Evolutionary conservation across 306 rosid species (phyloP).

Genomic region (Prunus davidiana): DNA sequence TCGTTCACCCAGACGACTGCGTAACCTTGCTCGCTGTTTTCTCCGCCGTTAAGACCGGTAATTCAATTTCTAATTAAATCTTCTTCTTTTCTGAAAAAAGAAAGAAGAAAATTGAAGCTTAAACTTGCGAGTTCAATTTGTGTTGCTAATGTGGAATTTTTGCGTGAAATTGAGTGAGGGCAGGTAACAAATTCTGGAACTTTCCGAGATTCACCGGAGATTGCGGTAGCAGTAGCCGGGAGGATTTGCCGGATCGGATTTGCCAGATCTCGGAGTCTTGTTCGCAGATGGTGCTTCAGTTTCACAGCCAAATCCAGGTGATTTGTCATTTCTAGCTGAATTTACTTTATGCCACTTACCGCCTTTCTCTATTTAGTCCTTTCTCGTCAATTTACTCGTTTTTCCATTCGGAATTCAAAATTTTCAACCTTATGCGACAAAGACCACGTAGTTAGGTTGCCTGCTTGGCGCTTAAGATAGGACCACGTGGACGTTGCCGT

Average conservation of each 20-base stretch:
- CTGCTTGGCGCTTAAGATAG: background rate
- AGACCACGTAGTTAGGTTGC: conserved; percentile 16
- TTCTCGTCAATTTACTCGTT: background rate
- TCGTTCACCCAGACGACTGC: conserved; percentile 68
- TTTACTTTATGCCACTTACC: conserved; percentile 29
- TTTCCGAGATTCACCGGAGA: conserved; percentile 61
- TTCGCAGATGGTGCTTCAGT: conserved; percentile 90
- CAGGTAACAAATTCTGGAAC: conserved; percentile 79
- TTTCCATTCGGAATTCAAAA: background rate
- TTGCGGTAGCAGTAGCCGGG: conserved; percentile 44
- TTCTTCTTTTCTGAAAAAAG: too few relatives aligned
- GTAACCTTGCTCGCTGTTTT: conserved; percentile 80
- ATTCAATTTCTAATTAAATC: background rate
- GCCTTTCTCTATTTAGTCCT: conserved; percentile 13
- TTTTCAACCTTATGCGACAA: conserved; percentile 7
- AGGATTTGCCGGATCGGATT: conserved; percentile 70
- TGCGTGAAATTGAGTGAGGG: background rate
- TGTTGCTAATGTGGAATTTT: background rate
- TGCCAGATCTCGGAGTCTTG: conserved; percentile 83
- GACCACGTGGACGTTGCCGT: conserved; percentile 12
- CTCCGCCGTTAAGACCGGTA: conserved; percentile 56
- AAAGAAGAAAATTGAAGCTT: background rate
- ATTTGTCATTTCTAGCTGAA: background rate
- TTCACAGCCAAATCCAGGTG: conserved; percentile 82
- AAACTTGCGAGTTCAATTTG: background rate